These are phyloP conservation scores for Aspergillus kassunensis DNA, from an alignment of 495 filamentous ascomycete species.

Conservation along the genomic window DNA sequence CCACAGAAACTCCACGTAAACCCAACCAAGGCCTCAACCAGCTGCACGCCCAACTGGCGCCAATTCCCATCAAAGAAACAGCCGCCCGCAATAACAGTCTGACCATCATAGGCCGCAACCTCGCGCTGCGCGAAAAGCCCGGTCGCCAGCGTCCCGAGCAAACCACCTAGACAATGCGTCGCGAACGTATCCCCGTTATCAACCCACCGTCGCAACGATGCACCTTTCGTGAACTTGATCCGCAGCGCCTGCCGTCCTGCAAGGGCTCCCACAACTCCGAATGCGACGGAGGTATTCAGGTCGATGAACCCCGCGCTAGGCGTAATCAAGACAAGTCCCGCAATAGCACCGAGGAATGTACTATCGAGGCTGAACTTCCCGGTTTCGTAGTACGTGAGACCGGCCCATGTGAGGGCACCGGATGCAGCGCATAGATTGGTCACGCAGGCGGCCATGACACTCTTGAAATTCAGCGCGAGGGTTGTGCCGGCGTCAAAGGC, in stretches of 20 bases:
- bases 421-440: constrained; percentile 47
- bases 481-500: constrained; percentile 54
- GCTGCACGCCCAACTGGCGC: constrained; percentile 50
- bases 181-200: constrained; percentile 47
- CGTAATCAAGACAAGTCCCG: constrained; percentile 48
- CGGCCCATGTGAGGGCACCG: constrained; percentile 45
- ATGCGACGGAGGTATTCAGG: constrained; percentile 39
- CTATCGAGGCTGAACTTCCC: constrained; percentile 46
- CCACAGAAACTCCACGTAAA: constrained; percentile 37
- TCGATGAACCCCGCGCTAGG: constrained; percentile 45
- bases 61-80: constrained; percentile 49
- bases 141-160: constrained; percentile 35
- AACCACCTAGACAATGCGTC: constrained; percentile 43
- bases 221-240: constrained; percentile 43
- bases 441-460: constrained; percentile 44
- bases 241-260: constrained; percentile 44
- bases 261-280: constrained; percentile 39
- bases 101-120: constrained; percentile 41
- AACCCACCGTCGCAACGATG: constrained; percentile 33
- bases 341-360: constrained; percentile 49
- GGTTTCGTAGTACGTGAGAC: constrained; percentile 41
- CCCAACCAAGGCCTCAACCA: constrained; percentile 39
- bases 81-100: constrained; percentile 33
- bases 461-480: constrained; percentile 41
- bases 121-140: constrained; percentile 35